A percentile compares a stretch with the other conserved stretches of the same genome.
phyloP scores from a whole-genome alignment of 2,329 filamentous ascomycete genomes.

The Botrytis aclada region DNA sequence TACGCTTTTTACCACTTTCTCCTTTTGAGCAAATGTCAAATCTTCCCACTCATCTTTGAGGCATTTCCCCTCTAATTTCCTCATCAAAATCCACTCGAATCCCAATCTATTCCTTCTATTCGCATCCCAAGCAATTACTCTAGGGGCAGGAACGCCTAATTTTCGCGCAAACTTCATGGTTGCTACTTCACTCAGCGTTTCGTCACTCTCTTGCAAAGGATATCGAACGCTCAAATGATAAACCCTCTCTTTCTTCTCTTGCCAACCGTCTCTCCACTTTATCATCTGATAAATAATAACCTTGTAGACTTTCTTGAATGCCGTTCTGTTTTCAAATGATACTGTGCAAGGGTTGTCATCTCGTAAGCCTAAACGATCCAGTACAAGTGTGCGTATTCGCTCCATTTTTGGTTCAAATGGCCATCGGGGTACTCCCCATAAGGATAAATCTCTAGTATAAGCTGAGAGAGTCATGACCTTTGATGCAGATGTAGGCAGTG shows the following conservation, averaged over 20 bases:
- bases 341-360: not conserved
- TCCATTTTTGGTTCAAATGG: not conserved
- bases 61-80: not conserved
- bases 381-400: not conserved
- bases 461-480: not conserved
- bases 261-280: not conserved
- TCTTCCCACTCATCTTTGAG: not conserved
- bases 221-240: not conserved
- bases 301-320: not conserved
- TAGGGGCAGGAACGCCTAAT: not conserved
- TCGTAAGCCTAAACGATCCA: not conserved
- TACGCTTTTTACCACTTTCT: not conserved
- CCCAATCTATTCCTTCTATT: not conserved
- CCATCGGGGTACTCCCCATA: not conserved
- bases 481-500: not conserved
- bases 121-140: not conserved
- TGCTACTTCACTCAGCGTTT: not conserved
- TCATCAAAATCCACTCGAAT: not conserved
- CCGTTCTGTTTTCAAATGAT: not conserved
- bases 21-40: not conserved
- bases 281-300: not conserved
- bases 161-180: not conserved
- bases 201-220: not conserved
- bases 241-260: not conserved
- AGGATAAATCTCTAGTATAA: not conserved